A percentile compares a stretch with the other conserved stretches of the same genome.
phyloP scores from a whole-genome alignment of 2,329 filamentous ascomycete genomes.

The Aspergillus pseudoviridinutans region DNA sequence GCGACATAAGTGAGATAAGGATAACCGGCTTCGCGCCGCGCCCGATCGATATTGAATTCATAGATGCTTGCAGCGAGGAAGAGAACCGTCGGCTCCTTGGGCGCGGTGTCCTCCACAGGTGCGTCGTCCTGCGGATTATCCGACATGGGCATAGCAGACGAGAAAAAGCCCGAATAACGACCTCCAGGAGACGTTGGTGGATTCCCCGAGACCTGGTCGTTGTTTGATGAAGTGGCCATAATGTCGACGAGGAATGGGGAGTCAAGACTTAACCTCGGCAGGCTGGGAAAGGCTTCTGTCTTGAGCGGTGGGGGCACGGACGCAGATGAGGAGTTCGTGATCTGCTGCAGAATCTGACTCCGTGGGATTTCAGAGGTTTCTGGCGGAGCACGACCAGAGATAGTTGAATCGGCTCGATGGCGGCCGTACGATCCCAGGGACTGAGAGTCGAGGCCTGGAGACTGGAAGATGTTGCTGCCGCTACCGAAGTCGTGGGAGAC shows the following conservation, averaged over 20 bases:
- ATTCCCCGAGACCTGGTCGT: conserved; percentile 20
- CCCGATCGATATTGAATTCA: conserved; percentile 93
- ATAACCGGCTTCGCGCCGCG: conserved; percentile 88
- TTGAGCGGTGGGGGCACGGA: conserved; percentile 13
- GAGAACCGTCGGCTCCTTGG: conserved; percentile 59
- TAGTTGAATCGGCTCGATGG: conserved; percentile 53
- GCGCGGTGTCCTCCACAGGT: conserved; percentile 40
- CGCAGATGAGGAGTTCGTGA: conserved; percentile 44
- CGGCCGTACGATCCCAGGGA: conserved; percentile 35
- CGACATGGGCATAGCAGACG: conserved; percentile 77
- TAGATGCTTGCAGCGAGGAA: conserved; percentile 93
- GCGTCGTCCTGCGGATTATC: conserved; percentile 51
- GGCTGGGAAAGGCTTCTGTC: conserved; percentile 32
- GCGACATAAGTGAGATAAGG: conserved; percentile 94
- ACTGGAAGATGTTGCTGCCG: conserved; percentile 63
- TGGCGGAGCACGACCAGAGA: conserved; percentile 49
- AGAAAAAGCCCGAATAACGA: conserved; percentile 74
- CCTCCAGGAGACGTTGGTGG: conserved; percentile 39
- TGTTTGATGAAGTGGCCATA: conserved; percentile 28
- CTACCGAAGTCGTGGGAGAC: conserved; percentile 63
- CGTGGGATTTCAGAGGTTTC: conserved; percentile 53
- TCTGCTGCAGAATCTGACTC: conserved; percentile 48
- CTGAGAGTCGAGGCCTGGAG: conserved; percentile 46
- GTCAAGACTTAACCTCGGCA: conserved; percentile 44
- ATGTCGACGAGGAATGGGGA: conserved; percentile 42